Conservation (phyloP, 495 filamentous ascomycete species). For the Copromyces sp. region DNA sequence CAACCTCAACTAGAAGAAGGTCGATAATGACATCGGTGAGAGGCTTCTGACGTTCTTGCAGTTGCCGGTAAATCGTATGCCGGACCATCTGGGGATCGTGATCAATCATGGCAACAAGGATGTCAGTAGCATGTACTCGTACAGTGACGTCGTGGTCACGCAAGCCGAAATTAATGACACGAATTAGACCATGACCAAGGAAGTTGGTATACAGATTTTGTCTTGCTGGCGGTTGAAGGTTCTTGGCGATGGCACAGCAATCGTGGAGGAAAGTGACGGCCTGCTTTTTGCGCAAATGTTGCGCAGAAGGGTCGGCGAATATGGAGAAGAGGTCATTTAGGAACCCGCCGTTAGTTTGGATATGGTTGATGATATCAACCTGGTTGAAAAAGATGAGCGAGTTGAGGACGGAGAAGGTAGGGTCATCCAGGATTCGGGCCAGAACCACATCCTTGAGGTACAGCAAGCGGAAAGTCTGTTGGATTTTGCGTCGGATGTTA, state of each 20-base stretch:
- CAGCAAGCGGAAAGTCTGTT: constrained; percentile 88
- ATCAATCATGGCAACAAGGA: constrained; percentile 88
- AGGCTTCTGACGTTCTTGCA: constrained; percentile 75
- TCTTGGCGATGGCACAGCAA: constrained; percentile 90
- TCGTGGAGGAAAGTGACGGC: constrained; percentile 95
- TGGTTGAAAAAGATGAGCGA: constrained; percentile 98
- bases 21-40: constrained; percentile 93
- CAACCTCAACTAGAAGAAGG: constrained; percentile 78
- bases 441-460: constrained; percentile 98
- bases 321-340: constrained; percentile 84
- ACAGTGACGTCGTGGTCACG: constrained; percentile 74
- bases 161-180: constrained; percentile 85
- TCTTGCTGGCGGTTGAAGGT: constrained; percentile 70
- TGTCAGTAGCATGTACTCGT: constrained; percentile 86
- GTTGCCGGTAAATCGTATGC: constrained; percentile 80
- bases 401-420: constrained; percentile 95
- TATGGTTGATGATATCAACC: constrained; percentile 90
- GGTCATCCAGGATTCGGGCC: constrained; percentile 91
- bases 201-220: constrained; percentile 81
- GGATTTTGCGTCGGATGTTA: constrained; percentile 78
- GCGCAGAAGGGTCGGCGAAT: constrained; percentile 55
- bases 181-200: constrained; percentile 75
- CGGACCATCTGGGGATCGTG: constrained; percentile 93
- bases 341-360: constrained; percentile 69
- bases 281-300: constrained; percentile 73